Conservation (phyloP, 257 asterid genomes). For the Capsicum pubescens region DNA sequence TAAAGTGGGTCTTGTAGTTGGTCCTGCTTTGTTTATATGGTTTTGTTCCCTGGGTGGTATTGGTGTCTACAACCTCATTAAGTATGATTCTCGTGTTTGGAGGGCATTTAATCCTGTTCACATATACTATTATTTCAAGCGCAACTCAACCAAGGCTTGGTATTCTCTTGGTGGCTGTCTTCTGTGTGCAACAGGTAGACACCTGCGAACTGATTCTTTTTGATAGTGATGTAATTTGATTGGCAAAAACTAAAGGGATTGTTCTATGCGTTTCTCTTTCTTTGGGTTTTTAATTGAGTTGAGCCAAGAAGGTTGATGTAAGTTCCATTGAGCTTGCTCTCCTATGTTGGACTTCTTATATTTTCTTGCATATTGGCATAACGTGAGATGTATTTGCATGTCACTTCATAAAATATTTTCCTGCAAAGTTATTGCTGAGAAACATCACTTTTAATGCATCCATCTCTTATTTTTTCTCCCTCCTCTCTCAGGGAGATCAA, state of each 20-base stretch:
- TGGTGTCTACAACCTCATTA: slow-evolving; percentile 90
- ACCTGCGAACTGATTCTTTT: slow-evolving; percentile 28
- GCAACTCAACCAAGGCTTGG: slow-evolving; percentile 90
- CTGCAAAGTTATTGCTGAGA: neutral
- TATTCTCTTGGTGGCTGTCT: slow-evolving; percentile 95
- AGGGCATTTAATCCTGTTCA: slow-evolving; percentile 91
- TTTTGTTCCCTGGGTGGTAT: slow-evolving; percentile 92
- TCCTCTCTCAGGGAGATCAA: neutral
- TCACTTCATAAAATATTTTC: neutral
- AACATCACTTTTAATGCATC: slow-evolving; percentile 9
- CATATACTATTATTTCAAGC: slow-evolving; percentile 81
- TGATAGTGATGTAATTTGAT: slow-evolving; percentile 13
- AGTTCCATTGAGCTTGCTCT: neutral
- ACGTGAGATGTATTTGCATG: slow-evolving; percentile 1
- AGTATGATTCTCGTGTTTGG: slow-evolving; percentile 76
- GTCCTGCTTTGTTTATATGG: slow-evolving; percentile 97
- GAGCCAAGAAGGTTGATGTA: neutral
- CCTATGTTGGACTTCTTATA: neutral
- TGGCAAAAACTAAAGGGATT: neutral
- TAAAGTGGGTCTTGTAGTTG: slow-evolving; percentile 95
- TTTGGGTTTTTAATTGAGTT: neutral
- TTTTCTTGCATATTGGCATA: slow-evolving; percentile 2
- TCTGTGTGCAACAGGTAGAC: slow-evolving; percentile 92
- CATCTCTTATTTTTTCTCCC: neutral
- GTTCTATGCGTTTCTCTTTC: neutral